Evolutionary conservation across 1,139 yeast genomes (phyloP).

Genomic region (Kurtzmaniella quercitrusa): DNA sequence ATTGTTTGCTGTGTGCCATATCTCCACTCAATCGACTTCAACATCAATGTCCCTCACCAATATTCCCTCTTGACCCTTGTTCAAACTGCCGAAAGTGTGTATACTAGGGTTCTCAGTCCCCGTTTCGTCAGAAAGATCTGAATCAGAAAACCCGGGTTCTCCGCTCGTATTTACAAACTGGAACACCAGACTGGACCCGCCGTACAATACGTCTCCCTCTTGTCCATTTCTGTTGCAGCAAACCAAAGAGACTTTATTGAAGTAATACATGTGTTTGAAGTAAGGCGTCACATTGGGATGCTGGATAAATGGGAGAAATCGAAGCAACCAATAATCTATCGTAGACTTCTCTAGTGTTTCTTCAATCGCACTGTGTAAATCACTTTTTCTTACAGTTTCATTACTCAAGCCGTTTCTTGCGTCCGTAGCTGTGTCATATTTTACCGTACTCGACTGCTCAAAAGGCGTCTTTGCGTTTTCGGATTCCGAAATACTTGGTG

Average conservation of each 20-base stretch:
- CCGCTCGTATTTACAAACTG: conserved; percentile 37
- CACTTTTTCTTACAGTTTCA: neutral
- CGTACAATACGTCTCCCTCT: conserved; percentile 67
- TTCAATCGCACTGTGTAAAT: conserved; percentile 5
- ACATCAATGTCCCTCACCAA: conserved; percentile 53
- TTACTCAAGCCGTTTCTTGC: neutral
- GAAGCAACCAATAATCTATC: conserved; percentile 61
- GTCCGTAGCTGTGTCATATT: neutral
- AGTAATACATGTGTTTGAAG: conserved; percentile 11
- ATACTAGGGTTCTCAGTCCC: conserved; percentile 46
- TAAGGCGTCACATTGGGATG: conserved; percentile 32
- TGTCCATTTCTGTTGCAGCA: conserved; percentile 72
- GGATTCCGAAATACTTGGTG: conserved; percentile 38
- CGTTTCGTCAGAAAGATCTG: conserved; percentile 16
- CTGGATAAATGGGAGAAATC: conserved; percentile 61
- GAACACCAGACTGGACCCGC: conserved; percentile 62
- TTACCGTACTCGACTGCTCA: neutral
- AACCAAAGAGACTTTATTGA: conserved; percentile 32
- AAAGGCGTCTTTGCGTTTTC: conserved; percentile 2
- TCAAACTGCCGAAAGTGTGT: conserved; percentile 48
- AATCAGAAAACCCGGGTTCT: conserved; percentile 5
- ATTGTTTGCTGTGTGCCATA: too few species aligned
- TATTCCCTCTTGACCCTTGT: conserved; percentile 61
- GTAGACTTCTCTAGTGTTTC: conserved; percentile 23
- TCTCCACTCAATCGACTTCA: conserved; percentile 10